Evolutionary conservation across 441 rosid species (phyloP), one percentile per base, ranked within the genome.

Genomic region (Pelargonium australe): DNA sequence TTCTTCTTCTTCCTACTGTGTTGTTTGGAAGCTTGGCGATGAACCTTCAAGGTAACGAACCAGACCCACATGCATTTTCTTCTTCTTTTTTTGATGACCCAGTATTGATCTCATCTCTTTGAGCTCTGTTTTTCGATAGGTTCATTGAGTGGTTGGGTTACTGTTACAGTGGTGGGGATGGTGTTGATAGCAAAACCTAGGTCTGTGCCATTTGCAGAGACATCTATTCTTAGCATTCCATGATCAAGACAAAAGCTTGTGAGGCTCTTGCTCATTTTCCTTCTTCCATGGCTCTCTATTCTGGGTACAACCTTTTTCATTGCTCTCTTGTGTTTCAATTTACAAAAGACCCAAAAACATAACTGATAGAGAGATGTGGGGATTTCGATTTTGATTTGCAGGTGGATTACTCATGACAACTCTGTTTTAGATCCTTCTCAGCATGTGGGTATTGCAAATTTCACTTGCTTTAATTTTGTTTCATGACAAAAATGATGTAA

Each of bases 131-230:
- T 4, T 41, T 51, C 63, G 49, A 70, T 72, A 93, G 97, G 90
- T 90, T 85, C 68, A 75, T 93, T n/a, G 90, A 87, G 66, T 87
- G 95, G 97, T 65, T 83, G 47, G 97, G 83, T 63, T 93, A 97
- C 72, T 87, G 97, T 66, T 93, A 96, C 71, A 74, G 85, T 72
- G 92, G 87, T 11, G 72, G 79, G 37, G 37, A 3, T 63, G 64
- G 37, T 65, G 57, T 64, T 17, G 72, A 62, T 2, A 66, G 57
- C 19, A 28, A 14, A 47, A 61, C 31, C 13, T 9, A 17, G 57
- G 68, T 17, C 17, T 74, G 71, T 43, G 85, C 78, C 14, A 19
- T 82, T 34, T 93, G 98, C 71, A 84, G 88, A 75, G 98, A 93
- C 82, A 73, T 23, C 41, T 70, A 76, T 55, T 69, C 65, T 10